Evolutionary conservation across 2,329 filamentous ascomycete species (phyloP).

Genomic region (Aspergillus carbonarius): DNA sequence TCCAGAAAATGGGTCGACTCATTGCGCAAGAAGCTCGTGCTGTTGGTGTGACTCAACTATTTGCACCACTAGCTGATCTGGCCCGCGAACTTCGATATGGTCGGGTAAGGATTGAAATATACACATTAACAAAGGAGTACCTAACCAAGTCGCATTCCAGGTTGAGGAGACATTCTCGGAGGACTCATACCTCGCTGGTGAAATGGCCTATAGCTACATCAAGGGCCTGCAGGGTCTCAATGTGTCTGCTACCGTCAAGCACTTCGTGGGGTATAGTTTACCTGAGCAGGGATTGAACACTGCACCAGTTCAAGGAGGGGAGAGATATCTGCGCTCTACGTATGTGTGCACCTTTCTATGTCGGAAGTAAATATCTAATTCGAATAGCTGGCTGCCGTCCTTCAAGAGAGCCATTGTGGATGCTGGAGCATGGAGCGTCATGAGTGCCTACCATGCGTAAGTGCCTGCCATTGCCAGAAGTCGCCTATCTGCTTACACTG

Average conservation of each 20-base stretch:
- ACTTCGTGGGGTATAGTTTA: slow-evolving; percentile 67
- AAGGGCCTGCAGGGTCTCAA: slow-evolving; percentile 63
- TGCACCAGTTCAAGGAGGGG: slow-evolving; percentile 57
- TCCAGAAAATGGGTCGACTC: slow-evolving; percentile 64
- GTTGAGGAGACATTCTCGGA: slow-evolving; percentile 73
- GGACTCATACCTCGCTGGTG: slow-evolving; percentile 66
- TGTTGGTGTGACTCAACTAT: slow-evolving; percentile 70
- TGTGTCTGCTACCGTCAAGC: slow-evolving; percentile 72
- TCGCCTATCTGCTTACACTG: not conserved
- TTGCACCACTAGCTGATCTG: slow-evolving; percentile 69
- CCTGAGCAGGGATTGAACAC: slow-evolving; percentile 74
- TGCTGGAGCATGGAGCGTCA: slow-evolving; percentile 65
- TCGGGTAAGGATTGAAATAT: slow-evolving; percentile 43
- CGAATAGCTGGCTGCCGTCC: slow-evolving; percentile 48
- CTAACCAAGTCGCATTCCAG: slow-evolving; percentile 12
- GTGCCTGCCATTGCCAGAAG: not conserved
- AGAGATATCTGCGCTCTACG: slow-evolving; percentile 55
- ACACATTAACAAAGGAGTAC: not conserved
- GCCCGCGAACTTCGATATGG: slow-evolving; percentile 70
- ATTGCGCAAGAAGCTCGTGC: slow-evolving; percentile 67
- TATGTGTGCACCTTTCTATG: slow-evolving; percentile 44
- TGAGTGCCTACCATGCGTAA: slow-evolving; percentile 69
- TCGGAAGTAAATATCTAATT: not conserved
- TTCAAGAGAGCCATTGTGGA: slow-evolving; percentile 73
- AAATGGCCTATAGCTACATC: slow-evolving; percentile 63